Evolutionary conservation across 768 basidiomycete species (phyloP).

Genomic region (Amyloporia xantha): DNA sequence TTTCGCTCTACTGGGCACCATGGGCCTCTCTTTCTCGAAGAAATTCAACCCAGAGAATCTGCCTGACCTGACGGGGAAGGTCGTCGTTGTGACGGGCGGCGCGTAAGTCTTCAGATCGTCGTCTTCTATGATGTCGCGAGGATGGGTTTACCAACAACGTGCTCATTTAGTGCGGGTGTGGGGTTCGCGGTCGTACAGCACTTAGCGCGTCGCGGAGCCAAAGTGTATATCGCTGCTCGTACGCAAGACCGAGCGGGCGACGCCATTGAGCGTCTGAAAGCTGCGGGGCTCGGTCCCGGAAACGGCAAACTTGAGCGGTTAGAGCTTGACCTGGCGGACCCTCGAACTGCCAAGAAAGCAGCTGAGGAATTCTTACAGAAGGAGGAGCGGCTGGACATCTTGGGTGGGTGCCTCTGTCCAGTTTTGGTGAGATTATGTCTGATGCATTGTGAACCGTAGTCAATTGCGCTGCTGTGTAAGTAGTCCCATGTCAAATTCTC

Average conservation of each 20-base stretch:
- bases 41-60: slow-evolving; percentile 35
- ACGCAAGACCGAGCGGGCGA: slow-evolving; percentile 37
- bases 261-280: slow-evolving; percentile 41
- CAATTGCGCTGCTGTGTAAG: slow-evolving; percentile 47
- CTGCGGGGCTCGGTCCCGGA: slow-evolving; percentile 36
- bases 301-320: slow-evolving; percentile 44
- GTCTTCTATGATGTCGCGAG: neutral
- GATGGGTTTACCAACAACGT: neutral
- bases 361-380: slow-evolving; percentile 43
- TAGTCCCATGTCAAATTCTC: neutral
- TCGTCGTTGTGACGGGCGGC: slow-evolving; percentile 51
- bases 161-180: slow-evolving; percentile 39
- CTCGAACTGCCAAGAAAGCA: slow-evolving; percentile 38
- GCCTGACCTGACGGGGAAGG: slow-evolving; percentile 41
- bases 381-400: slow-evolving; percentile 48
- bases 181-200: slow-evolving; percentile 46
- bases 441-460: slow-evolving; percentile 26
- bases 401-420: slow-evolving; percentile 32
- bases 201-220: slow-evolving; percentile 48
- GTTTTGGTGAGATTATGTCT: neutral
- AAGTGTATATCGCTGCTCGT: slow-evolving; percentile 53
- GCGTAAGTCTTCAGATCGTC: slow-evolving; percentile 34
- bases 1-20: neutral
- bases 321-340: slow-evolving; percentile 45
- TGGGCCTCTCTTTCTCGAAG: slow-evolving; percentile 10